Evolutionary conservation across 2,329 filamentous ascomycete species (phyloP), one percentile per base, ranked within the genome.

Genomic region (Rutstroemia sp.): DNA sequence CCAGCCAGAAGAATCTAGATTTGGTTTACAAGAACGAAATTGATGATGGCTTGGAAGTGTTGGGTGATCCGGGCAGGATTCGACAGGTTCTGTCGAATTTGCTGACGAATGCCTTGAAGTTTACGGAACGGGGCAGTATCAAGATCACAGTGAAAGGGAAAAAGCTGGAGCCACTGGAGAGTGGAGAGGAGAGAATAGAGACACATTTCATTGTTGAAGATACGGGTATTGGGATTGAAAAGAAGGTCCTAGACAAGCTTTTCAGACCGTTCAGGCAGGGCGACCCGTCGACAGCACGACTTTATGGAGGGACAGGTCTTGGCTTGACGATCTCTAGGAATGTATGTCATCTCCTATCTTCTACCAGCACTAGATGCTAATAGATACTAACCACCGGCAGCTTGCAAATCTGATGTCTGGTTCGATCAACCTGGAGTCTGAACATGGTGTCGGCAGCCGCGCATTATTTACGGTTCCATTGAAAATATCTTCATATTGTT

Each of bases 261-360:
- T 92, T 92, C 70, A 81, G 88, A 61, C 81, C 87, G n/a, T 92
- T 92, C 68, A 85, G 87, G 8, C 88, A 92, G 70, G 87, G 87
- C 0, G 88, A 84, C 36, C 84, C 87, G 1, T 82, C 83, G 39
- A 91, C 88, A 0, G 87, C 92, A 62, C 82, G 89, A 17, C 82
- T 89, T 58, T 92, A 92, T 61, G 88, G 88, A 16, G 88, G 88
- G 0, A 88, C 84, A 0, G 88, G 88, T 0, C 76, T 92, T 0
- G 88, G 88, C 0, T 74, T 92, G 0, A 92, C 90, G 69, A 91
- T 92, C 61, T 88, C 84, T 4, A 62, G 58, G 51, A 65, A 65
- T 55, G 63, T 63, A 36, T 3, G 12, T 23, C 2, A 38, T 5
- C 23, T 1, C 14, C 44, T 7, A 40, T 17, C 12, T 3, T n/a